Conservation (phyloP, 345 rosid species). For the Populus ilicifolia region DNA sequence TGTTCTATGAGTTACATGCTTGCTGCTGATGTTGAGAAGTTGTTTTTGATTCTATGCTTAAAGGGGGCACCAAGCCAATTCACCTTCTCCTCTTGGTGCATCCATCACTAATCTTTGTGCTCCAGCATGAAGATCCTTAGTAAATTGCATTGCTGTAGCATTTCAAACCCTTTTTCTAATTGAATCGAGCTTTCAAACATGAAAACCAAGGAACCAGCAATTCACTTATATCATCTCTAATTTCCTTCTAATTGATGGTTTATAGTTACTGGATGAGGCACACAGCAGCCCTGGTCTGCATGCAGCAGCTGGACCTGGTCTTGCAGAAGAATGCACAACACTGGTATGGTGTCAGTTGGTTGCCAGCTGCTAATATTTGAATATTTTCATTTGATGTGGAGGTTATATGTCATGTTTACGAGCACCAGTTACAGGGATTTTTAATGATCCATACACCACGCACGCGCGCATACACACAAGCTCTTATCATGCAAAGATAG, state of each 20-base stretch:
- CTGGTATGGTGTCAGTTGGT: constrained; percentile 43
- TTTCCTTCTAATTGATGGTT: constrained; percentile 21
- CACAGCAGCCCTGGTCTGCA: constrained; percentile 95
- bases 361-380: constrained; percentile 1
- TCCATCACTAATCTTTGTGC: neutral
- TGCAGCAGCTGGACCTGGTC: constrained; percentile 94
- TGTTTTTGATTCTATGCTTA: neutral
- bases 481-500: neutral
- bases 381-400: constrained; percentile 2
- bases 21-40: neutral
- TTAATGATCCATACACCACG: neutral
- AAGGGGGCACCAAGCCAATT: neutral
- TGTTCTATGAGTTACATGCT: neutral
- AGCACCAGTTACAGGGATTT: neutral
- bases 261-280: constrained; percentile 82
- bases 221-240: constrained; percentile 14
- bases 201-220: neutral
- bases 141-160: neutral
- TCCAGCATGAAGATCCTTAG: neutral
- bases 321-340: constrained; percentile 86
- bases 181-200: neutral
- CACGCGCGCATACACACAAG: too few species aligned
- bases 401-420: neutral
- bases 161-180: neutral
- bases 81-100: neutral